A percentile compares a stretch with the other conserved stretches of the same genome.
Evolutionary conservation across 768 basidiomycete genomes (phyloP).

Genomic region (Termitomyces sp.): DNA sequence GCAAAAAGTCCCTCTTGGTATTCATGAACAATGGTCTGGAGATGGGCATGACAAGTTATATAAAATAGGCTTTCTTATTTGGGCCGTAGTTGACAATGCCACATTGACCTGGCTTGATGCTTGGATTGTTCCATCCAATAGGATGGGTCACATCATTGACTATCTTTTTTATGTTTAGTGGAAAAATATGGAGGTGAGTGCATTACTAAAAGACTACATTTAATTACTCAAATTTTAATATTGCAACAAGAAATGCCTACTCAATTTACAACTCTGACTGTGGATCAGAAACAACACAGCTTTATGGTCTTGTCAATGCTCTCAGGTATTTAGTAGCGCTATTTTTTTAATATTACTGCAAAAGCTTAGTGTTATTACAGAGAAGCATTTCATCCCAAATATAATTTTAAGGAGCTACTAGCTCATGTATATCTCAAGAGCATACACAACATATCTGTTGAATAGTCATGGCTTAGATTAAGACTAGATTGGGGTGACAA

Average conservation of each 20-base stretch:
- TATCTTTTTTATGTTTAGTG: conserved; percentile 21
- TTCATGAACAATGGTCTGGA: too few species aligned
- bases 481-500: too few species aligned
- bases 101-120: conserved; percentile 20
- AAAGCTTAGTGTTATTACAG: neutral
- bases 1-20: too few species aligned
- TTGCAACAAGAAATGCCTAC: conserved; percentile 12
- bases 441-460: conserved; percentile 13
- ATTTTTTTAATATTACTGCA: too few species aligned
- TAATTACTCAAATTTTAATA: neutral
- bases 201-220: neutral
- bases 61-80: conserved; percentile 24
- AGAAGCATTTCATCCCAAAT: neutral
- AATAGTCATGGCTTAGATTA: neutral
- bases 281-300: conserved; percentile 3
- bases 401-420: conserved; percentile 6
- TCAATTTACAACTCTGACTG: conserved; percentile 15
- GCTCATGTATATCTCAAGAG: conserved; percentile 16
- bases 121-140: conserved; percentile 27
- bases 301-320: conserved; percentile 13
- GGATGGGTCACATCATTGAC: conserved; percentile 15
- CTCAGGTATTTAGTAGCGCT: neutral
- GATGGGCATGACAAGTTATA: conserved; percentile 4
- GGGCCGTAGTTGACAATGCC: conserved; percentile 6
- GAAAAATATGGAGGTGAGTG: conserved; percentile 10